Evolutionary conservation across 768 basidiomycete species (phyloP).

Genomic region (Calocybe cyanea): DNA sequence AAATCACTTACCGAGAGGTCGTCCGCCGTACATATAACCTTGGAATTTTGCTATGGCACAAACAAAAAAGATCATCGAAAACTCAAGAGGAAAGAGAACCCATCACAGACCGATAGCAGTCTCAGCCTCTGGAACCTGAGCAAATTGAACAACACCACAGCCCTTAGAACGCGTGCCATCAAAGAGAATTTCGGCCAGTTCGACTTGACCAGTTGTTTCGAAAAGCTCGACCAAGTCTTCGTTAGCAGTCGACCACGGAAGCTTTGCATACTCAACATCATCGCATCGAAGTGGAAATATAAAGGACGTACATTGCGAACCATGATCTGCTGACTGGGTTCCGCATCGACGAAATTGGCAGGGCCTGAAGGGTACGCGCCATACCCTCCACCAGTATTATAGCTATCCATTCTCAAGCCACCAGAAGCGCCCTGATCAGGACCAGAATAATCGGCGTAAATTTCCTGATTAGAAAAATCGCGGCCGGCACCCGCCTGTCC

Average conservation of each 20-base stretch:
- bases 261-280: slow-evolving; percentile 36
- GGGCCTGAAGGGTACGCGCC: slow-evolving; percentile 28
- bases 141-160: slow-evolving; percentile 93
- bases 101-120: slow-evolving; percentile 76
- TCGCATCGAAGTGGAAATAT: background rate
- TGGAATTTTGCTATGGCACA: slow-evolving; percentile 77
- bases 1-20: slow-evolving; percentile 65
- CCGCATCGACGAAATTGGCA: slow-evolving; percentile 51
- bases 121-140: slow-evolving; percentile 82
- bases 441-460: slow-evolving; percentile 91
- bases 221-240: slow-evolving; percentile 98
- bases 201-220: slow-evolving; percentile 95
- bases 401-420: background rate
- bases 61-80: background rate
- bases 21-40: slow-evolving; percentile 91
- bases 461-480: slow-evolving; percentile 82
- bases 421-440: slow-evolving; percentile 63
- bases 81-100: background rate
- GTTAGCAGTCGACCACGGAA: slow-evolving; percentile 99
- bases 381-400: slow-evolving; percentile 26
- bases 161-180: slow-evolving; percentile 93
- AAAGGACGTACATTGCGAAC: slow-evolving; percentile 87
- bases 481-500: slow-evolving; percentile 56
- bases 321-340: slow-evolving; percentile 96
- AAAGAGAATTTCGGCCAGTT: slow-evolving; percentile 91